These are phyloP conservation scores for Dictyostelium intermedium DNA, from an alignment of 78 protist species.

Conservation along the genomic window DNA sequence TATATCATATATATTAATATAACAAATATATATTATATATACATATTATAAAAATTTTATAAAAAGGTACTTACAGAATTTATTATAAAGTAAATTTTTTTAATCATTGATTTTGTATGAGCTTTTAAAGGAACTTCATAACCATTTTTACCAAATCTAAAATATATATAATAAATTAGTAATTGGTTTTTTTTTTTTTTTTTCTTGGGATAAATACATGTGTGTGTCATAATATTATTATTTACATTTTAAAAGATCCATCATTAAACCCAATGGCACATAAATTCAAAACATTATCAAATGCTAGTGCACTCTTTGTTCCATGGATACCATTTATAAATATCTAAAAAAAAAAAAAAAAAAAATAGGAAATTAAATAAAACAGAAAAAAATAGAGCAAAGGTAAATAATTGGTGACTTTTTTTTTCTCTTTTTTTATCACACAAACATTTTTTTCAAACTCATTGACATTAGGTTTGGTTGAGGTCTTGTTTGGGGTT, in stretches of 20 bases:
- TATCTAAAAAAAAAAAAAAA: neutral
- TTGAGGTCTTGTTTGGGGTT: neutral
- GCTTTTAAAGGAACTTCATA: neutral
- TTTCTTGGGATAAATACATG: neutral
- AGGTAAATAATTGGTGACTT: neutral
- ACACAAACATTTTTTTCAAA: neutral
- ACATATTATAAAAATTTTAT: too few relatives aligned
- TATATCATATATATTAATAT: neutral
- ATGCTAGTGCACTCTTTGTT: neutral
- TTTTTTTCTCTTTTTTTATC: too few relatives aligned
- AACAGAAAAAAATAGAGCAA: neutral
- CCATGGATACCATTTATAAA: neutral
- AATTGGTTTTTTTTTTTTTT: neutral
- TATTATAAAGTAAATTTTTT: conserved; percentile 23
- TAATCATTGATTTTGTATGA: neutral
- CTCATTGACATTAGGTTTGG: neutral
- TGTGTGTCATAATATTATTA: neutral
- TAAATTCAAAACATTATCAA: conserved; percentile 29
- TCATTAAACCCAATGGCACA: conserved; percentile 46
- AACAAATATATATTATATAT: too few relatives aligned
- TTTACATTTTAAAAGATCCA: conserved; percentile 39
- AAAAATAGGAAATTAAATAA: neutral
- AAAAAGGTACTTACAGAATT: neutral
- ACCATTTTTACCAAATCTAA: conserved; percentile 51
- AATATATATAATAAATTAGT: neutral